These are phyloP conservation scores for Botrytis aclada DNA, from an alignment of 2,329 filamentous ascomycete species.

Conservation along the genomic window DNA sequence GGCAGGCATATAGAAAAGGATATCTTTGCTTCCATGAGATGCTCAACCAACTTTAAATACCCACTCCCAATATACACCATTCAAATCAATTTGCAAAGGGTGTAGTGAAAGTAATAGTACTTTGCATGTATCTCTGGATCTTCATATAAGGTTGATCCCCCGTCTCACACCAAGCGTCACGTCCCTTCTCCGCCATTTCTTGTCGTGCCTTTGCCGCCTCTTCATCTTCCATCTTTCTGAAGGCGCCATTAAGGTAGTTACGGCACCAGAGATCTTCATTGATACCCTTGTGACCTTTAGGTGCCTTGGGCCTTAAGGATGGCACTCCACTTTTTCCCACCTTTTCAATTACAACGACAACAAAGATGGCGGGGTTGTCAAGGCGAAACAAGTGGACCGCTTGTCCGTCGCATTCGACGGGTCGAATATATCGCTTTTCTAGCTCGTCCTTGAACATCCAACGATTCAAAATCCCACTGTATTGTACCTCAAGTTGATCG, in stretches of 20 bases:
- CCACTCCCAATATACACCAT: background rate
- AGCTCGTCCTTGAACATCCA: constrained; percentile 25
- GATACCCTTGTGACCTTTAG: constrained; percentile 6
- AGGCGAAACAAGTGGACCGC: background rate
- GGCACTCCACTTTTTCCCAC: background rate
- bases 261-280: background rate
- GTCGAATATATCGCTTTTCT: constrained; percentile 10
- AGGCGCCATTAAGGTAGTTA: too few relatives aligned
- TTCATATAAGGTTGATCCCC: background rate
- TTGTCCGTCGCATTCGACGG: background rate
- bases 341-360: constrained; percentile 7
- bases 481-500: constrained; percentile 21
- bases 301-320: background rate
- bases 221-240: background rate
- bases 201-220: background rate
- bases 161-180: background rate
- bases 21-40: background rate
- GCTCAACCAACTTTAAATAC: background rate
- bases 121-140: background rate
- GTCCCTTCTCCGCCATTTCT: constrained; percentile 3
- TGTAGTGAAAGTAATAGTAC: background rate
- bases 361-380: background rate
- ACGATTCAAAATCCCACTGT: constrained; percentile 21
- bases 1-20: background rate
- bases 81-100: background rate